Evolutionary conservation across 2,329 filamentous ascomycete genomes (phyloP).

Genomic region (Pseudogymnoascus sp.): DNA sequence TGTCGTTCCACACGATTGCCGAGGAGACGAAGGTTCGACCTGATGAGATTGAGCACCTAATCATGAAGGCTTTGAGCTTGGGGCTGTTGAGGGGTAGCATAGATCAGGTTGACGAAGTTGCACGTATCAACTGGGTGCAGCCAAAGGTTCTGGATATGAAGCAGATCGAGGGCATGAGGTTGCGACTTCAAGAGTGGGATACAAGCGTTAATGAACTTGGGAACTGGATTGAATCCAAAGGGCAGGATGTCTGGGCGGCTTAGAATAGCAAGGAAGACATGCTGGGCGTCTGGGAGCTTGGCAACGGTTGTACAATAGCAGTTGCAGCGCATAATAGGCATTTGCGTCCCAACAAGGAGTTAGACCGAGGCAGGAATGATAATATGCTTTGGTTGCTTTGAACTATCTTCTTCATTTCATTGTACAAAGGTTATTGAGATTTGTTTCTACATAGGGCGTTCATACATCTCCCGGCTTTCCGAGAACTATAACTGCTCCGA

Average conservation of each 20-base stretch:
- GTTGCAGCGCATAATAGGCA: constrained; percentile 12
- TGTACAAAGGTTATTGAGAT: neutral
- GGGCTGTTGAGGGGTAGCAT: constrained; percentile 87
- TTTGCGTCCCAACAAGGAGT: constrained; percentile 11
- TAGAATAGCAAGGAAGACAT: constrained; percentile 35
- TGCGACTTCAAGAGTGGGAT: constrained; percentile 87
- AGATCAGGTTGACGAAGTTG: constrained; percentile 91
- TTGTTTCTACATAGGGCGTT: neutral
- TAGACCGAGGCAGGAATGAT: constrained; percentile 11
- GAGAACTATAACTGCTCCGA: constrained; percentile 52
- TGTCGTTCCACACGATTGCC: constrained; percentile 84
- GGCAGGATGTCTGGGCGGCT: constrained; percentile 93
- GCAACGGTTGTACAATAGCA: constrained; percentile 15
- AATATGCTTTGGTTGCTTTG: constrained; percentile 8
- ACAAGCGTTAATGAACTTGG: constrained; percentile 91
- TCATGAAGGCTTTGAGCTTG: constrained; percentile 98
- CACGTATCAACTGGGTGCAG: constrained; percentile 97
- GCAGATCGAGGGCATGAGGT: constrained; percentile 90
- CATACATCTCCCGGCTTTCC: constrained; percentile 30
- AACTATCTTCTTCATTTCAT: constrained; percentile 5
- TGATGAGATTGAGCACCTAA: constrained; percentile 92
- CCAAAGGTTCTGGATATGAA: constrained; percentile 94
- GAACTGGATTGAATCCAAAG: constrained; percentile 92
- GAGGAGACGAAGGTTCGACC: constrained; percentile 86
- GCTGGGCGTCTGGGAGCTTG: constrained; percentile 18